Percentiles rank a stretch among this genome's conserved stretches.
phyloP scores from a whole-genome alignment of 2,329 filamentous ascomycete genomes.

The Trichophyton mentagrophytes region DNA sequence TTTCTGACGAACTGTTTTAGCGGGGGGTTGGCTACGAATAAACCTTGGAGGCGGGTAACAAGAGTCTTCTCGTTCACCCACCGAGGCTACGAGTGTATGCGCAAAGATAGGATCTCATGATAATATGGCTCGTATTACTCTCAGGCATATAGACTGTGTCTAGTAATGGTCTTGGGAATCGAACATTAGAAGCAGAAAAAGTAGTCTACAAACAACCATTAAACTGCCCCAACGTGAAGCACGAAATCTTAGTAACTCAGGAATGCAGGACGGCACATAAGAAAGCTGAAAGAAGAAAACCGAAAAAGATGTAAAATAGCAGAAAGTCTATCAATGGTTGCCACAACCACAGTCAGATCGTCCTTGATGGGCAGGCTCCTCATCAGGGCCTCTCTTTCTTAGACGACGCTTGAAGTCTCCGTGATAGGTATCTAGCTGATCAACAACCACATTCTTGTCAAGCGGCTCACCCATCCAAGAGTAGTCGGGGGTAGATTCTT shows the following conservation, averaged over 20 bases:
- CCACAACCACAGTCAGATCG: slow-evolving; percentile 22
- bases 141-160: background rate
- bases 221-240: too few species aligned
- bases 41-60: too few species aligned
- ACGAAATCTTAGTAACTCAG: background rate
- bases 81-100: background rate
- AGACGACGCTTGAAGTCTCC: slow-evolving; percentile 27
- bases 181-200: background rate
- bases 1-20: too few species aligned
- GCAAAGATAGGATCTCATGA: background rate
- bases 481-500: slow-evolving; percentile 15
- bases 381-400: slow-evolving; percentile 15
- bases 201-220: background rate
- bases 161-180: background rate
- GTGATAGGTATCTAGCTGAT: slow-evolving; percentile 33
- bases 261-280: background rate
- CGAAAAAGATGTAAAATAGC: background rate
- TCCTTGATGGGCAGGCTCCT: slow-evolving; percentile 11
- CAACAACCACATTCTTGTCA: slow-evolving; percentile 25
- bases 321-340: slow-evolving; percentile 14
- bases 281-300: background rate
- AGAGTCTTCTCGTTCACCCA: background rate
- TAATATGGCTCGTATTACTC: background rate
- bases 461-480: slow-evolving; percentile 32
- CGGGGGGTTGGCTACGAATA: too few species aligned